phyloP scores from a whole-genome alignment of 106 monocot genomes.

The Allium fistulosum region DNA sequence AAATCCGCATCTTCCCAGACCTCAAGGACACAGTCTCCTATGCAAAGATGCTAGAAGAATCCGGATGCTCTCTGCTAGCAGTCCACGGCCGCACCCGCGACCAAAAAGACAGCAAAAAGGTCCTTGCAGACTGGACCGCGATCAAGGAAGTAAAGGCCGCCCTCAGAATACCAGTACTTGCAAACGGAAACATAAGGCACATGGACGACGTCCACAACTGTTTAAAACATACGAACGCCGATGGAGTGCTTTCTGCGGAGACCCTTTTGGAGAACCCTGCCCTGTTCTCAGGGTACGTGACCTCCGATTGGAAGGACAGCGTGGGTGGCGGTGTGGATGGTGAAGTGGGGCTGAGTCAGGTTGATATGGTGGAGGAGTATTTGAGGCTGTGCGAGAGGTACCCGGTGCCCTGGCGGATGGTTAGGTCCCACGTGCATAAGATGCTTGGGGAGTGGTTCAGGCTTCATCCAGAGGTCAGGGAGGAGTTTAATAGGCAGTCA shows the following conservation, averaged over 20 bases:
- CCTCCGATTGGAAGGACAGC: slow-evolving; percentile 49
- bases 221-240: slow-evolving; percentile 58
- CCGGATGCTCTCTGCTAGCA: slow-evolving; percentile 92
- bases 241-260: slow-evolving; percentile 96
- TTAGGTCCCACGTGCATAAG: slow-evolving; percentile 93
- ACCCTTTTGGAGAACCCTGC: slow-evolving; percentile 97
- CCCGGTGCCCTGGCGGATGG: slow-evolving; percentile 94
- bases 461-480: slow-evolving; percentile 73
- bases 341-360: slow-evolving; percentile 41
- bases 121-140: slow-evolving; percentile 79
- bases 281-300: slow-evolving; percentile 73
- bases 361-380: slow-evolving; percentile 74
- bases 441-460: slow-evolving; percentile 95
- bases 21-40: slow-evolving; percentile 77
- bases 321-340: slow-evolving; percentile 1
- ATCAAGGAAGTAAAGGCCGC: slow-evolving; percentile 72
- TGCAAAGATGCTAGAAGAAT: slow-evolving; percentile 92
- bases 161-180: slow-evolving; percentile 79
- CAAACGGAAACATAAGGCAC: slow-evolving; percentile 97
- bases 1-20: slow-evolving; percentile 76
- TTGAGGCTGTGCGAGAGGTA: slow-evolving; percentile 77
- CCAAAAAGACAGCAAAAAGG: slow-evolving; percentile 90
- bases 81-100: slow-evolving; percentile 95
- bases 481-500: slow-evolving; percentile 77
- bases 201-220: slow-evolving; percentile 70